Evolutionary conservation across 2,329 filamentous ascomycete genomes (phyloP).

Genomic region (Dryadomyces quercivorus): DNA sequence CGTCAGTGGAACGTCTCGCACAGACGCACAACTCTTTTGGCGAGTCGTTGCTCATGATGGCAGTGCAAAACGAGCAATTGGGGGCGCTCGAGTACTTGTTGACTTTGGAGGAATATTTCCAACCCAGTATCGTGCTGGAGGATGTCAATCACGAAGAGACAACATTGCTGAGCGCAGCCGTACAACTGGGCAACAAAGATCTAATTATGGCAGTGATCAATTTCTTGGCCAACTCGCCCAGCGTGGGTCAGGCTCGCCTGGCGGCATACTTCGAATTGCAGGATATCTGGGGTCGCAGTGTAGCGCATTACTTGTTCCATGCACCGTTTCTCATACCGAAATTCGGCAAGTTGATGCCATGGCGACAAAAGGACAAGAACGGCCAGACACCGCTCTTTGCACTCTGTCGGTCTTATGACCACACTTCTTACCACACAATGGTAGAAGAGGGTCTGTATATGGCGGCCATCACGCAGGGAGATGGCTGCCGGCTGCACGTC

Average conservation of each 20-base stretch:
- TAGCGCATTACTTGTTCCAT: slow-evolving; percentile 94
- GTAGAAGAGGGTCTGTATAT: slow-evolving; percentile 68
- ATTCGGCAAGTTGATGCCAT: slow-evolving; percentile 70
- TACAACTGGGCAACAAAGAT: slow-evolving; percentile 68
- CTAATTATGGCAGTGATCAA: slow-evolving; percentile 66
- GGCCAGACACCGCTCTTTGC: slow-evolving; percentile 97
- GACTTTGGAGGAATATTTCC: slow-evolving; percentile 63
- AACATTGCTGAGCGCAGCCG: slow-evolving; percentile 77
- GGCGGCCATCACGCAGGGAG: slow-evolving; percentile 62
- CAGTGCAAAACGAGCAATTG: slow-evolving; percentile 58
- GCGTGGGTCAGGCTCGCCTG: slow-evolving; percentile 41
- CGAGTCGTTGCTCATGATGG: slow-evolving; percentile 83
- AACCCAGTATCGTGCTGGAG: slow-evolving; percentile 56
- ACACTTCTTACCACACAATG: slow-evolving; percentile 77
- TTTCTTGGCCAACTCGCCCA: slow-evolving; percentile 42
- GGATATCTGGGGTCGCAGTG: slow-evolving; percentile 76
- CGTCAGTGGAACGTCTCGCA: slow-evolving; percentile 65
- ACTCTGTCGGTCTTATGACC: slow-evolving; percentile 88
- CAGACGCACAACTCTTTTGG: slow-evolving; percentile 60
- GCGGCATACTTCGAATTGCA: slow-evolving; percentile 59
- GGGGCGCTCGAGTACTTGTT: slow-evolving; percentile 71
- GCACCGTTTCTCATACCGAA: slow-evolving; percentile 66
- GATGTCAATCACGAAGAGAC: slow-evolving; percentile 86
- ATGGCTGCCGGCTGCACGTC: slow-evolving; percentile 69
- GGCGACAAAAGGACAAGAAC: slow-evolving; percentile 87